A percentile compares a stretch with the other conserved stretches of the same genome.
phyloP scores from a whole-genome alignment of 2,329 filamentous ascomycete genomes.

The Akanthomyces muscarius region DNA sequence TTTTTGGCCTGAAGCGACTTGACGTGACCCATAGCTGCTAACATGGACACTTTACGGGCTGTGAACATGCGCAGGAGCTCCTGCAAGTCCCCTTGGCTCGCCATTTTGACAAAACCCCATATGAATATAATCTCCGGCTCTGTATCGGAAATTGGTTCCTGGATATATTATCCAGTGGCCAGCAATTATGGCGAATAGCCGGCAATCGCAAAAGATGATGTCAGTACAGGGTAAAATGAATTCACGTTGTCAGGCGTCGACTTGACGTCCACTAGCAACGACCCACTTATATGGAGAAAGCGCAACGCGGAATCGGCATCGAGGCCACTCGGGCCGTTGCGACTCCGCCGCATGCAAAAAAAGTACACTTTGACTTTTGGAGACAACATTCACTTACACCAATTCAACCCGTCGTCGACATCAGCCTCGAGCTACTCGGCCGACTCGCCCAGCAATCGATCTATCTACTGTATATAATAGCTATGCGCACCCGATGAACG shows the following conservation, averaged over 20 bases:
- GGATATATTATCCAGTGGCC: background rate
- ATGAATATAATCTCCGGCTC: background rate
- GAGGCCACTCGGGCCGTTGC: constrained; percentile 11
- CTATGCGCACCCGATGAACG: constrained; percentile 29
- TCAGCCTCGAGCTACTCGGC: background rate
- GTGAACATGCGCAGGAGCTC: constrained; percentile 59
- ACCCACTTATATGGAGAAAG: constrained; percentile 4
- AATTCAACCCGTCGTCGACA: background rate
- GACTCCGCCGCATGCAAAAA: constrained; percentile 10
- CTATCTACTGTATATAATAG: background rate
- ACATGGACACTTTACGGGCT: constrained; percentile 54
- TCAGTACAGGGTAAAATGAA: constrained; percentile 6
- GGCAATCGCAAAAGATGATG: background rate
- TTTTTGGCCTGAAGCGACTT: constrained; percentile 53
- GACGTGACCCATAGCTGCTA: constrained; percentile 56
- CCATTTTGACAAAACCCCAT: constrained; percentile 36
- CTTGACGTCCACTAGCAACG: background rate
- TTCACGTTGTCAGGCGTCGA: background rate
- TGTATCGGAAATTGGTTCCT: background rate
- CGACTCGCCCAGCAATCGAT: background rate
- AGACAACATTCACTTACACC: background rate
- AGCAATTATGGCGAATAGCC: background rate
- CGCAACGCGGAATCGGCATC: constrained; percentile 3
- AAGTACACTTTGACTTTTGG: constrained; percentile 2
- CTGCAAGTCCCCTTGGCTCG: constrained; percentile 55